Evolutionary conservation across 768 basidiomycete species (phyloP).

Genomic region (Lactarius quietus): DNA sequence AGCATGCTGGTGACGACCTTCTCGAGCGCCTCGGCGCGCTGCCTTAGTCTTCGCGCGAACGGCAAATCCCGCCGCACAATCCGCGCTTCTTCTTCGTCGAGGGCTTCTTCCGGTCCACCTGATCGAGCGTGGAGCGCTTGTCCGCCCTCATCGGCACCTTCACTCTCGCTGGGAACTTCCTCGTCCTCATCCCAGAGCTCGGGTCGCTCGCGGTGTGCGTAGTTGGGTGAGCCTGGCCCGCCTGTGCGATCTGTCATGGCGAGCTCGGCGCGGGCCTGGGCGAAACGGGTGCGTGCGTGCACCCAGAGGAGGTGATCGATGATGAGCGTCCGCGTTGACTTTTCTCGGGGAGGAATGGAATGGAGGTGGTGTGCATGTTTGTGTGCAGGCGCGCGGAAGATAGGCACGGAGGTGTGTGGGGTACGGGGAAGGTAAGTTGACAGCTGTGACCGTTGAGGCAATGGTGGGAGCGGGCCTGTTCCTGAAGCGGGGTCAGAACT

Average conservation of each 20-base stretch:
- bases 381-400: constrained; percentile 73
- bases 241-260: constrained; percentile 83
- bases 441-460: not conserved
- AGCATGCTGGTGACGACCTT: constrained; percentile 81
- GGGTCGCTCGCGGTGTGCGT: constrained; percentile 60
- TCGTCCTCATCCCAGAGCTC: constrained; percentile 79
- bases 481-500: not conserved
- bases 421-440: not conserved
- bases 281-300: constrained; percentile 74
- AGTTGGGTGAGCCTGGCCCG: constrained; percentile 56
- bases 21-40: constrained; percentile 78
- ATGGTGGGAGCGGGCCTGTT: not conserved
- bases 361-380: constrained; percentile 87
- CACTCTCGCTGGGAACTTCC: constrained; percentile 61
- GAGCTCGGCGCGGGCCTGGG: constrained; percentile 80
- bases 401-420: constrained; percentile 11
- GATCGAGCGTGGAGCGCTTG: constrained; percentile 45
- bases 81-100: constrained; percentile 56
- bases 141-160: constrained; percentile 38
- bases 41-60: constrained; percentile 59
- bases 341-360: constrained; percentile 81
- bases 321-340: constrained; percentile 84
- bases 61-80: constrained; percentile 55
- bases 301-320: constrained; percentile 88
- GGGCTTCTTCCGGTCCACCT: constrained; percentile 45